These are phyloP conservation scores for Candida silvatica DNA, from an alignment of 805 yeast species.

Conservation along the genomic window DNA sequence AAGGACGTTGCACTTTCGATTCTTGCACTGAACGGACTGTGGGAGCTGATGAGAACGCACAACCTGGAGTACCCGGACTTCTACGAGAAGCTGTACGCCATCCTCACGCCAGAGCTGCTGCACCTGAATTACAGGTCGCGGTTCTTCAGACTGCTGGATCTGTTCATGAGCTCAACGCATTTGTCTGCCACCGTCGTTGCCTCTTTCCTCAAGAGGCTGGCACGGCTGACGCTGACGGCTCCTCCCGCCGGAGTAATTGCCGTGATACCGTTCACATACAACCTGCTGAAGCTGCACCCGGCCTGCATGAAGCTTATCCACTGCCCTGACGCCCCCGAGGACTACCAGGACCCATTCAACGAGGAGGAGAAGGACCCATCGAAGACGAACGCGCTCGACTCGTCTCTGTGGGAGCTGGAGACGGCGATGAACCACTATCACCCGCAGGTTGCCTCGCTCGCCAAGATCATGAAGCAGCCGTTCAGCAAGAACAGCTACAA, in stretches of 20 bases:
- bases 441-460: slow-evolving; percentile 90
- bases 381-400: slow-evolving; percentile 66
- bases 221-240: slow-evolving; percentile 65
- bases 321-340: slow-evolving; percentile 25
- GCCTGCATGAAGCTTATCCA: slow-evolving; percentile 89
- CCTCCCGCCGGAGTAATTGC: slow-evolving; percentile 88
- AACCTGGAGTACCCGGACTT: slow-evolving; percentile 92
- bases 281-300: slow-evolving; percentile 84
- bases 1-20: slow-evolving; percentile 33
- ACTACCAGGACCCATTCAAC: slow-evolving; percentile 59
- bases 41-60: slow-evolving; percentile 70
- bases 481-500: slow-evolving; percentile 80
- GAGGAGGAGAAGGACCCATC: slow-evolving; percentile 63
- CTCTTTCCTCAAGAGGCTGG: slow-evolving; percentile 76
- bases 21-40: slow-evolving; percentile 79
- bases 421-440: slow-evolving; percentile 75
- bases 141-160: slow-evolving; percentile 78
- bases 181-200: slow-evolving; percentile 78
- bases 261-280: slow-evolving; percentile 85
- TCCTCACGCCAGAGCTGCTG: slow-evolving; percentile 67
- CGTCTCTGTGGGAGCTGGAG: slow-evolving; percentile 90
- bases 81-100: slow-evolving; percentile 69
- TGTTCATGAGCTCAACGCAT: slow-evolving; percentile 82
- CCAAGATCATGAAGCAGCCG: slow-evolving; percentile 82
- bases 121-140: slow-evolving; percentile 78